Base-by-base conservation (phyloP, 805 yeast species). In the Kluyveromyces lactis region DNA sequence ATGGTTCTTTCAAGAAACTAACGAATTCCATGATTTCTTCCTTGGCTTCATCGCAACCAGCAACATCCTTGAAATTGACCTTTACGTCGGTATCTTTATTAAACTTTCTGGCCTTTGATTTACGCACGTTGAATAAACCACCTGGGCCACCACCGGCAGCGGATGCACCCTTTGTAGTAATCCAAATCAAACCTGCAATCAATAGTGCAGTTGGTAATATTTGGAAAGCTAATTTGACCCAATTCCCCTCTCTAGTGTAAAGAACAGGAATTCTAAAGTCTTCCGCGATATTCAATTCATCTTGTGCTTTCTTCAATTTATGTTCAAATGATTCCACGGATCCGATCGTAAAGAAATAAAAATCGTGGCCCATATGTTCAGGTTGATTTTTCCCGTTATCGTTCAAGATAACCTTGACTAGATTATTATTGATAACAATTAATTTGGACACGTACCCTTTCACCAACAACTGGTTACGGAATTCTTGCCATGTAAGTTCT, bases 11-110 rank as follows among this genome's bases (percentile, higher is more conserved):
- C 62, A 87, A 71, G 55, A 87, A 87, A 57, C 80, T 78, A 40
- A 87, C 97, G 67, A 87, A 87, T 63, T 87, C 97, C 95, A 86
- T 84, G 49, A 87, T 86, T 65, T 87, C 97, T 56, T 81, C 90
- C 56, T 87, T 87, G 15, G 95, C 92, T 62, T 87, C 97, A 51
- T 85, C 86, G 69, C 90, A 82, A 18, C 97, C 97, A 1, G 97
- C 97, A 39, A 87, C 96, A 56, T 89, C 95, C 46, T 77, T 79
- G 58, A 89, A 87, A 47, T 76, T 79, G 36, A 85, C 78, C 53
- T 83, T 83, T 44, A 87, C 83, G 46, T 84, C 87, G 4, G 82
- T 79, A 51, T 83, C 90, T 50, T 83, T 85, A 62, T 86, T 84
- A 66, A 82, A 86, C 43, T 77, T 67, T 60, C 83, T 84, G 28